Conservation (phyloP, 78 protist species). For the Tieghemostelium lacteum region DNA sequence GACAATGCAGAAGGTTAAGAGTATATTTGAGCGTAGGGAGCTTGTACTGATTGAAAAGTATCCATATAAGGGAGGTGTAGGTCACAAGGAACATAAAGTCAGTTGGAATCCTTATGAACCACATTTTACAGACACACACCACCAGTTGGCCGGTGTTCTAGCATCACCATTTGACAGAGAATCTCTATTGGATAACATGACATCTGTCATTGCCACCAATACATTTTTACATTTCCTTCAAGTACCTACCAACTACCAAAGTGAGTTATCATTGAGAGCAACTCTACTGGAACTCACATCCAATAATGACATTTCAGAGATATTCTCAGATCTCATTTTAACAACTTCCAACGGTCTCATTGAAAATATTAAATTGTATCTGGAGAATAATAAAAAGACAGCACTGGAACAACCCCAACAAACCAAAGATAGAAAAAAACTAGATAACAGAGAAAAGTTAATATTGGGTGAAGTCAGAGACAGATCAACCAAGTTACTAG, state of each 20-base stretch:
- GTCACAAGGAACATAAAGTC: neutral
- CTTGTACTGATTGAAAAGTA: constrained; percentile 48
- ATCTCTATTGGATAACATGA: constrained; percentile 9
- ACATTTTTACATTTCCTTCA: constrained; percentile 52
- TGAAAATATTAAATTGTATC: neutral
- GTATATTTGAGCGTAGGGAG: constrained; percentile 48
- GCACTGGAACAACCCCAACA: neutral
- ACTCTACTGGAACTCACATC: neutral
- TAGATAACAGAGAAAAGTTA: constrained; percentile 23
- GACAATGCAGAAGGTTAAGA: constrained; percentile 12
- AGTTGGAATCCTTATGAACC: constrained; percentile 38
- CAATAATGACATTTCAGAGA: constrained; percentile 30
- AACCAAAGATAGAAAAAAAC: neutral
- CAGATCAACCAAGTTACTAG: neutral
- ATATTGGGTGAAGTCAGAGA: neutral
- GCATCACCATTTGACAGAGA: constrained; percentile 55
- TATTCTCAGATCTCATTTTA: constrained; percentile 39
- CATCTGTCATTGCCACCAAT: neutral
- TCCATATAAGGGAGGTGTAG: constrained; percentile 20
- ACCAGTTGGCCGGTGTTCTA: constrained; percentile 23
- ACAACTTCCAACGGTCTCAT: constrained; percentile 53
- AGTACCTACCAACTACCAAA: constrained; percentile 37
- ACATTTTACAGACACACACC: neutral
- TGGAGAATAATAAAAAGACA: neutral
- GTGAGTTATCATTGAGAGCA: constrained; percentile 46